These are phyloP conservation scores for Aureobasidium mangrovei DNA, from an alignment of 2,329 filamentous ascomycete species.

Conservation along the genomic window DNA sequence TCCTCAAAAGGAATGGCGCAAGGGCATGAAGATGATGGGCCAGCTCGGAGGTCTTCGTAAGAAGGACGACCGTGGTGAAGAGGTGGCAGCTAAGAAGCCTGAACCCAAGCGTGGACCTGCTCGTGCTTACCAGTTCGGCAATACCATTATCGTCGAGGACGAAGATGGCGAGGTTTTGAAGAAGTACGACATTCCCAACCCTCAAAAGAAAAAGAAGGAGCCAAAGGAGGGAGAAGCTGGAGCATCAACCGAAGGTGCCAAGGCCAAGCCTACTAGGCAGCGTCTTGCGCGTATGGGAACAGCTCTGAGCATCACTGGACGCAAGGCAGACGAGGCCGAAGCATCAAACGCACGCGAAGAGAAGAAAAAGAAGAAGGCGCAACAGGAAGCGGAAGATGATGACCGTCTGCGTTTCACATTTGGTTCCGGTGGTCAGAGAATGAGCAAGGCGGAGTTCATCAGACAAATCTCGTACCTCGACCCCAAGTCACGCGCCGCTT, in stretches of 20 bases:
- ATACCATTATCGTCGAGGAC: conserved; percentile 83
- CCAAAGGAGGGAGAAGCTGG: conserved; percentile 25
- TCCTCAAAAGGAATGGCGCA: conserved; percentile 31
- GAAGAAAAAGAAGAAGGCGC: conserved; percentile 18
- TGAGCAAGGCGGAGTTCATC: conserved; percentile 76
- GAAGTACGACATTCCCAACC: conserved; percentile 63
- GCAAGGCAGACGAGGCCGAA: conserved; percentile 26
- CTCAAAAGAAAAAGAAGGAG: conserved; percentile 40
- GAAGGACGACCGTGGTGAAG: conserved; percentile 29
- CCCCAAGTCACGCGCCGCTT: conserved; percentile 49
- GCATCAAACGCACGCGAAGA: conserved; percentile 20
- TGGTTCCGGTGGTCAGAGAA: conserved; percentile 59
- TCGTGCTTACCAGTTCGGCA: conserved; percentile 78
- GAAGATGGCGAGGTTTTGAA: conserved; percentile 81
- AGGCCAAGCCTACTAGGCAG: conserved; percentile 34
- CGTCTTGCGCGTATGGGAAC: conserved; percentile 45
- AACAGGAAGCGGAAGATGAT: conserved; percentile 52
- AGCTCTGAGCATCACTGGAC: conserved; percentile 38
- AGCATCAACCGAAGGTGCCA: conserved; percentile 17
- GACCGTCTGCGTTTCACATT: conserved; percentile 68
- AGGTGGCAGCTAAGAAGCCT: conserved; percentile 21
- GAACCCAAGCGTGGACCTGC: conserved; percentile 54
- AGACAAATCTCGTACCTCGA: conserved; percentile 65
- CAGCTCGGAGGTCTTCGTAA: conserved; percentile 38
- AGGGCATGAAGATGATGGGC: conserved; percentile 37